Conservation (phyloP, 2,329 filamentous ascomycete species). For the Huntiella abstrusa region DNA sequence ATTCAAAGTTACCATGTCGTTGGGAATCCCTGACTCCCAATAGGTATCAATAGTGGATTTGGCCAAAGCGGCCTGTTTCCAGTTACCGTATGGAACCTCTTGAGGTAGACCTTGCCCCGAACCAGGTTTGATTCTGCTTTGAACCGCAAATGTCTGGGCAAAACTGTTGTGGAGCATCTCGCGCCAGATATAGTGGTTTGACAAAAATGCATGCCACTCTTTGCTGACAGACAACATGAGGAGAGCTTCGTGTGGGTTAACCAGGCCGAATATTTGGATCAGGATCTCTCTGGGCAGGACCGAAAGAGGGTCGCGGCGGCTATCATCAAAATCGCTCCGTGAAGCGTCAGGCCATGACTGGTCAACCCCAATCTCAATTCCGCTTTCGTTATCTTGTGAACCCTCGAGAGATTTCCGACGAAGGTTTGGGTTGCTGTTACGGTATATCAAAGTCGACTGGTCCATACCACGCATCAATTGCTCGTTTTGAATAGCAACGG, state of each 20-base stretch:
- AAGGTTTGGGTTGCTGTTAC: neutral
- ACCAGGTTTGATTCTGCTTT: slow-evolving; percentile 31
- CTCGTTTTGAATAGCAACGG: slow-evolving; percentile 40
- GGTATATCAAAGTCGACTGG: neutral
- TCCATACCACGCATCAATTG: slow-evolving; percentile 14
- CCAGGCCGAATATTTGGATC: slow-evolving; percentile 36
- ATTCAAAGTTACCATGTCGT: slow-evolving; percentile 47
- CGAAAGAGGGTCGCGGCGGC: slow-evolving; percentile 31
- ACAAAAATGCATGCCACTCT: slow-evolving; percentile 27
- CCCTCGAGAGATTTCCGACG: slow-evolving; percentile 15
- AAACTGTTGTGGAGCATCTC: slow-evolving; percentile 44
- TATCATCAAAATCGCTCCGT: slow-evolving; percentile 27
- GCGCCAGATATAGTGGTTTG: slow-evolving; percentile 42
- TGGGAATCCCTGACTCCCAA: slow-evolving; percentile 64
- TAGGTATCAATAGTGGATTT: slow-evolving; percentile 56
- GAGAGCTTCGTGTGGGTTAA: slow-evolving; percentile 33
- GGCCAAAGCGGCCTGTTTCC: slow-evolving; percentile 69
- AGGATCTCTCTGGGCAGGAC: slow-evolving; percentile 38
- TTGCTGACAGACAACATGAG: slow-evolving; percentile 31
- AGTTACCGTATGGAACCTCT: slow-evolving; percentile 47
- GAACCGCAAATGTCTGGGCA: slow-evolving; percentile 39
- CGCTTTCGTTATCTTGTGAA: neutral
- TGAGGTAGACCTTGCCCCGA: slow-evolving; percentile 37
- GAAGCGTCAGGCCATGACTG: neutral
- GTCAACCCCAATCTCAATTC: neutral